Conservation (phyloP, 257 asterid genomes). For the Plantago elongata region DNA sequence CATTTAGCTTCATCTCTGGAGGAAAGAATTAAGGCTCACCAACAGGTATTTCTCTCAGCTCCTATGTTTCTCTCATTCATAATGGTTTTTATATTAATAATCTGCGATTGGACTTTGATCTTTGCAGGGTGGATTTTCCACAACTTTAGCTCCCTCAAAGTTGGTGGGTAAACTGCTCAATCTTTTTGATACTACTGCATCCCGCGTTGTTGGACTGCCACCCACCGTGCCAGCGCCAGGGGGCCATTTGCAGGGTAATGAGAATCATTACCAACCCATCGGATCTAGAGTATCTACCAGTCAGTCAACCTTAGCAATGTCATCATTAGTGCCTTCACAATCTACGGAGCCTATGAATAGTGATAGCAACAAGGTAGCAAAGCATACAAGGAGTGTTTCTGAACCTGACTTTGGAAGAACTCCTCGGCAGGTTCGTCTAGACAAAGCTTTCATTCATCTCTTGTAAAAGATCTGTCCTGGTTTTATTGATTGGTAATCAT, state of each 20-base stretch:
- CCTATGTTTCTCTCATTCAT: neutral
- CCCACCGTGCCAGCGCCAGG: conserved; percentile 50
- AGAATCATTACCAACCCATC: conserved; percentile 42
- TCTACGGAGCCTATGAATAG: conserved; percentile 59
- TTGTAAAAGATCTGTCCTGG: neutral
- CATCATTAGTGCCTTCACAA: conserved; percentile 77
- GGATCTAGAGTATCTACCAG: conserved; percentile 74
- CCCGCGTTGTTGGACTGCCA: conserved; percentile 73
- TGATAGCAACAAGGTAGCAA: conserved; percentile 42
- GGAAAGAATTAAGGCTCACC: conserved; percentile 89
- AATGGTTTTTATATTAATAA: conserved; percentile 10
- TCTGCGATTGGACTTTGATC: conserved; percentile 22
- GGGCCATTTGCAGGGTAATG: conserved; percentile 39
- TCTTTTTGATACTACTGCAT: conserved; percentile 79
- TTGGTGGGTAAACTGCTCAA: conserved; percentile 73
- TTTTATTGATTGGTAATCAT: conserved; percentile 7
- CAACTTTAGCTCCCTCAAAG: conserved; percentile 77
- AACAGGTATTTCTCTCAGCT: conserved; percentile 48
- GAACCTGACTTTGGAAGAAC: conserved; percentile 97
- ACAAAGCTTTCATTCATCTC: conserved; percentile 5
- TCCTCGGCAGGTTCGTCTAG: conserved; percentile 74
- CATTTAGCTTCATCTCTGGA: conserved; percentile 69
- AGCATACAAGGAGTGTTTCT: conserved; percentile 86
- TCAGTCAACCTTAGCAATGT: conserved; percentile 94
- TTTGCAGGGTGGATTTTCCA: conserved; percentile 90